These are phyloP conservation scores for Ophiostoma triangulosporum DNA, from an alignment of 2,329 filamentous ascomycete genomes.

Conservation along the genomic window DNA sequence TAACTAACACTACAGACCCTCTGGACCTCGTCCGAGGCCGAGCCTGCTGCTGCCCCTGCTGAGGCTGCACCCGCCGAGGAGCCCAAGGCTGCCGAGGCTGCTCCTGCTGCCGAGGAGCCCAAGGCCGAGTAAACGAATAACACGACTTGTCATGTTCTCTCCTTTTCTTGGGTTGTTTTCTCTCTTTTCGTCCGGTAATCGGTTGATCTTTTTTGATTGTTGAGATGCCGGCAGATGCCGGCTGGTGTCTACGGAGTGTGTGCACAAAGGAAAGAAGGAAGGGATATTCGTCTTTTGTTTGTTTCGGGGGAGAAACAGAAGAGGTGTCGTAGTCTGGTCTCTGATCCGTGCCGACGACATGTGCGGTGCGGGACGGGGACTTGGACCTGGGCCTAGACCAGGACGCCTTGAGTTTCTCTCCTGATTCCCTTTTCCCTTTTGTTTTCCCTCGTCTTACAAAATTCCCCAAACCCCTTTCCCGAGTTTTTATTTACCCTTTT, in stretches of 20 bases:
- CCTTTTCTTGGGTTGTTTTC: slow-evolving; percentile 19
- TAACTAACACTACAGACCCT: slow-evolving; percentile 51
- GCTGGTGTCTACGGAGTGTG: slow-evolving; percentile 52
- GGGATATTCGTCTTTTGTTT: slow-evolving; percentile 9
- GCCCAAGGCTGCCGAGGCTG: slow-evolving; percentile 40
- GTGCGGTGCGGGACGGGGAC: not conserved
- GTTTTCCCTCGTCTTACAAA: slow-evolving; percentile 6
- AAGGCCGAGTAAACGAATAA: slow-evolving; percentile 47
- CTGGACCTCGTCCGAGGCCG: slow-evolving; percentile 89
- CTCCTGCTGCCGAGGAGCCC: slow-evolving; percentile 45
- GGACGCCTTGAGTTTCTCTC: slow-evolving; percentile 6
- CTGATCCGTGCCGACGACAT: not conserved
- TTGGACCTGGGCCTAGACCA: too few relatives aligned
- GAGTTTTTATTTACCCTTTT: not conserved
- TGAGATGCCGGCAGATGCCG: slow-evolving; percentile 31
- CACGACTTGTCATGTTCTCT: slow-evolving; percentile 9
- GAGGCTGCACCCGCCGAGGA: slow-evolving; percentile 40
- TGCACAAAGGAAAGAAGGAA: slow-evolving; percentile 40
- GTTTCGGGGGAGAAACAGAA: slow-evolving; percentile 10
- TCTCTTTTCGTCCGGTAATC: slow-evolving; percentile 23
- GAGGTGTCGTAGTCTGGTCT: not conserved
- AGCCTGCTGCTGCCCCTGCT: slow-evolving; percentile 43
- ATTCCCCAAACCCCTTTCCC: slow-evolving; percentile 6
- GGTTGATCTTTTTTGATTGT: slow-evolving; percentile 27
- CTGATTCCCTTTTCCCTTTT: slow-evolving; percentile 3